Evolutionary conservation across 257 asterid species (phyloP).

Genomic region (Ajuga chamaepitys): DNA sequence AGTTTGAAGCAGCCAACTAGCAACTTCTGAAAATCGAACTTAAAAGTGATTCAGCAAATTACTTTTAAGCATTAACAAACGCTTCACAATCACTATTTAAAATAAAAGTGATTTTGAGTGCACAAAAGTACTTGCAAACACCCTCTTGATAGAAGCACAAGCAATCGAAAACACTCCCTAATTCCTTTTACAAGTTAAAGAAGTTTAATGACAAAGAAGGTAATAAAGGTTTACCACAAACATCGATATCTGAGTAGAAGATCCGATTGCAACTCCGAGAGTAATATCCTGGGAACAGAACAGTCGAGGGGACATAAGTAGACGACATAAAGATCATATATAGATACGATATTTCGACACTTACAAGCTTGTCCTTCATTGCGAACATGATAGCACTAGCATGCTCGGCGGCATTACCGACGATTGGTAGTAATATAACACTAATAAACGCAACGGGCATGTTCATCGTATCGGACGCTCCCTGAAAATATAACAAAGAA

Average conservation of each 20-base stretch:
- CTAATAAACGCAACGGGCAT: conserved; percentile 89
- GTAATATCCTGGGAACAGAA: conserved; percentile 31
- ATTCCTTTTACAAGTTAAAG: not conserved
- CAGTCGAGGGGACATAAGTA: not conserved
- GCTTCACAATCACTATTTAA: too few species aligned
- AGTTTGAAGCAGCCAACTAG: too few species aligned
- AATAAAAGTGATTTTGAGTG: too few species aligned
- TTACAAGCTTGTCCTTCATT: conserved; percentile 92
- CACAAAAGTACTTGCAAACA: too few species aligned
- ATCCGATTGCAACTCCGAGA: conserved; percentile 96
- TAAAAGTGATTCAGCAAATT: too few species aligned
- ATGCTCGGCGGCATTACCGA: conserved; percentile 96
- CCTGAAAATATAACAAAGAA: conserved; percentile 36
- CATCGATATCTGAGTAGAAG: conserved; percentile 98
- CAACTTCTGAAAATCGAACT: too few species aligned
- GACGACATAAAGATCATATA: not conserved
- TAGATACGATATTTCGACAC: conserved; percentile 3
- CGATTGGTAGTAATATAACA: conserved; percentile 88
- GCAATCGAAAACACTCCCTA: too few species aligned
- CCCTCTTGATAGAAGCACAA: too few species aligned
- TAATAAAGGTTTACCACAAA: conserved; percentile 60
- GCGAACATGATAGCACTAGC: conserved; percentile 99
- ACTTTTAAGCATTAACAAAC: too few species aligned
- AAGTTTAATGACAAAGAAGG: not conserved
- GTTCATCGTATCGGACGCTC: conserved; percentile 83